These are phyloP conservation scores for Bolboschoenoplectus hybrid DNA, from an alignment of 202 grass and related monocot genomes.

Conservation along the genomic window DNA sequence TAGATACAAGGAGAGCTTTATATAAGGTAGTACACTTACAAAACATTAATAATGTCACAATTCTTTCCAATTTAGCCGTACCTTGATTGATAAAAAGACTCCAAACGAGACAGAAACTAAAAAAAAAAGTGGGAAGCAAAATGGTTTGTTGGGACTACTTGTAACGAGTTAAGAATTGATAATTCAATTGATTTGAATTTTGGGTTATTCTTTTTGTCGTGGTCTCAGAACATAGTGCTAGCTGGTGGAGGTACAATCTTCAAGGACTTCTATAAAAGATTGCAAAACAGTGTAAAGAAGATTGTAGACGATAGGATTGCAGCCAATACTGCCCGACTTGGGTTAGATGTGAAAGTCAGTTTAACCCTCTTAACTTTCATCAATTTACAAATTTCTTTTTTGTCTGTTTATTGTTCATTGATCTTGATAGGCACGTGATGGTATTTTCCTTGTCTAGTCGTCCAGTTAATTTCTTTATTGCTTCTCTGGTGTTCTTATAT, in stretches of 20 bases:
- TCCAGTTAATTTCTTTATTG: constrained; percentile 19
- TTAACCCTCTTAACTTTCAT: constrained; percentile 28
- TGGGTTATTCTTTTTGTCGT: background rate
- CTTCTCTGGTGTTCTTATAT: constrained; percentile 32
- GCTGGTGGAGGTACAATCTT: constrained; percentile 94
- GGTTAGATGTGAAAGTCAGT: constrained; percentile 84
- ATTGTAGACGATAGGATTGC: constrained; percentile 90
- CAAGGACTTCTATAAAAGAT: constrained; percentile 95
- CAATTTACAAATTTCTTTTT: constrained; percentile 1
- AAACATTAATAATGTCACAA: constrained; percentile 21
- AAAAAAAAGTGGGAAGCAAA: background rate
- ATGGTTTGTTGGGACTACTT: constrained; percentile 32
- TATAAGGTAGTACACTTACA: constrained; percentile 73
- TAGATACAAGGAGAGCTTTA: constrained; percentile 94
- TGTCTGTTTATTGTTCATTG: constrained; percentile 13
- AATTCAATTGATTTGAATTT: constrained; percentile 16
- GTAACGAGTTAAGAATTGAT: background rate
- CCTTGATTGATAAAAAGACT: background rate
- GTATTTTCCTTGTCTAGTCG: constrained; percentile 13
- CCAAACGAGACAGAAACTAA: background rate
- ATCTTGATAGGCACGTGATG: background rate
- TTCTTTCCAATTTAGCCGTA: background rate
- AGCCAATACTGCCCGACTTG: constrained; percentile 66
- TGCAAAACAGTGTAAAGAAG: constrained; percentile 90
- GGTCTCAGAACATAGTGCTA: constrained; percentile 88